Conservation (phyloP, 2,329 filamentous ascomycete species). For the Hansfordia pulvinata region DNA sequence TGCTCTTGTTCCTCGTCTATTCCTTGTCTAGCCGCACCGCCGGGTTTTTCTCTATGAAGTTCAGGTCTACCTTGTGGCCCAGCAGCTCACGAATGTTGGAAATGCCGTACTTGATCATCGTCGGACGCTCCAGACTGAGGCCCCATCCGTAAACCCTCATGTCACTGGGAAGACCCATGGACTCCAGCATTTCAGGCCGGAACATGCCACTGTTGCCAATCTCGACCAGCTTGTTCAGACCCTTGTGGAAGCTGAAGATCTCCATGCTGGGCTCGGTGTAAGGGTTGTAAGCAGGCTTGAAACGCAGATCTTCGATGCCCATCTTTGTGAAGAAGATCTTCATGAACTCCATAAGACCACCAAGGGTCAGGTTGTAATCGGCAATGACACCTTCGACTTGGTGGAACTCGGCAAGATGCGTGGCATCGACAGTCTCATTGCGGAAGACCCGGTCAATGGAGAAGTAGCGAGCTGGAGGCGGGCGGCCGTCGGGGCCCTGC, state of each 20-base stretch:
- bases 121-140: conserved; percentile 80
- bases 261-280: conserved; percentile 97
- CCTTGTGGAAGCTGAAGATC: conserved; percentile 91
- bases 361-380: conserved; percentile 84
- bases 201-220: conserved; percentile 99
- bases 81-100: conserved; percentile 86
- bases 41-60: conserved; percentile 83
- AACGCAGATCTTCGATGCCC: conserved; percentile 78
- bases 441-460: conserved; percentile 95
- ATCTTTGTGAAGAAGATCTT: conserved; percentile 94
- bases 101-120: conserved; percentile 91
- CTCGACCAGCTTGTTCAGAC: conserved; percentile 82
- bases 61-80: conserved; percentile 89
- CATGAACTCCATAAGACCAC: conserved; percentile 87
- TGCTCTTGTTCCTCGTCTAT: conserved; percentile 24
- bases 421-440: conserved; percentile 94
- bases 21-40: conserved; percentile 83
- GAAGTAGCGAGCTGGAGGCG: conserved; percentile 77
- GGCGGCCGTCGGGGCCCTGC: conserved; percentile 56
- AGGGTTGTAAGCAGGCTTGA: conserved; percentile 94
- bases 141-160: conserved; percentile 93
- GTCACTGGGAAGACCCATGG: conserved; percentile 86
- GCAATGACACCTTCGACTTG: conserved; percentile 98
- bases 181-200: conserved; percentile 89
- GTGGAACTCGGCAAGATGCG: conserved; percentile 95